A percentile compares a stretch with the other conserved stretches of the same genome.
Evolutionary conservation across 371 early-diverging fungal species (phyloP).

Genomic region (Entomophthora muscae): DNA sequence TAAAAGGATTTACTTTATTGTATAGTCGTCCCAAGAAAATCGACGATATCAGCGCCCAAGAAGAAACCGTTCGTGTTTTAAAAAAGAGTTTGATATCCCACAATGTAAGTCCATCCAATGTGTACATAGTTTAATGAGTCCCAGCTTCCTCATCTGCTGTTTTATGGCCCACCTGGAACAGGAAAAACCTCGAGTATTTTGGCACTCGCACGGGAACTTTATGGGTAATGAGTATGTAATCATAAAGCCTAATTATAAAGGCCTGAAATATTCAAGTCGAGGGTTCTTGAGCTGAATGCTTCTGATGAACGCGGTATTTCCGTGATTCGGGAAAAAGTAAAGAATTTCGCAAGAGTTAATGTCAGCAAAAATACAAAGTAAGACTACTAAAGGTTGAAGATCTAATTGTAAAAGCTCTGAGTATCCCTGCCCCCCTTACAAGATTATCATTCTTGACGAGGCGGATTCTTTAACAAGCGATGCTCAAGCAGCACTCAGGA

Average conservation of each 20-base stretch:
- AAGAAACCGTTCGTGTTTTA: conserved; percentile 72
- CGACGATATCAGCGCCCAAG: conserved; percentile 75
- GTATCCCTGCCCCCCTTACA: conserved; percentile 51
- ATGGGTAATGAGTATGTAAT: conserved; percentile 31
- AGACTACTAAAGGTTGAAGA: not conserved
- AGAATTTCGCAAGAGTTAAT: conserved; percentile 79
- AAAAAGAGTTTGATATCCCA: conserved; percentile 65
- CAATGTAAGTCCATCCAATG: conserved; percentile 30
- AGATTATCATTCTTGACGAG: conserved; percentile 98
- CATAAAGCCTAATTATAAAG: conserved; percentile 14
- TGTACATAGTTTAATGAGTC: not conserved
- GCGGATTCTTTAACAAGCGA: conserved; percentile 98
- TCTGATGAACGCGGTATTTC: conserved; percentile 98
- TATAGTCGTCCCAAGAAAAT: conserved; percentile 72
- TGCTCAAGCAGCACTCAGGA: conserved; percentile 94
- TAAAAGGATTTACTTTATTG: not conserved
- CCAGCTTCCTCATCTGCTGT: conserved; percentile 92
- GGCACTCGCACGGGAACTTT: conserved; percentile 81
- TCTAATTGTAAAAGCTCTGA: not conserved
- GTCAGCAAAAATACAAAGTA: conserved; percentile 15
- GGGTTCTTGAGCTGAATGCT: conserved; percentile 97
- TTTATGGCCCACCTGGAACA: conserved; percentile 98
- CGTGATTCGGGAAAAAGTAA: conserved; percentile 90
- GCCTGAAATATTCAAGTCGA: conserved; percentile 46
- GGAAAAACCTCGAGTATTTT: conserved; percentile 98